A percentile compares a stretch with the other conserved stretches of the same genome.
Conservation (phyloP, 805 yeast species). For the Wickerhamomyces silvicola region DNA sequence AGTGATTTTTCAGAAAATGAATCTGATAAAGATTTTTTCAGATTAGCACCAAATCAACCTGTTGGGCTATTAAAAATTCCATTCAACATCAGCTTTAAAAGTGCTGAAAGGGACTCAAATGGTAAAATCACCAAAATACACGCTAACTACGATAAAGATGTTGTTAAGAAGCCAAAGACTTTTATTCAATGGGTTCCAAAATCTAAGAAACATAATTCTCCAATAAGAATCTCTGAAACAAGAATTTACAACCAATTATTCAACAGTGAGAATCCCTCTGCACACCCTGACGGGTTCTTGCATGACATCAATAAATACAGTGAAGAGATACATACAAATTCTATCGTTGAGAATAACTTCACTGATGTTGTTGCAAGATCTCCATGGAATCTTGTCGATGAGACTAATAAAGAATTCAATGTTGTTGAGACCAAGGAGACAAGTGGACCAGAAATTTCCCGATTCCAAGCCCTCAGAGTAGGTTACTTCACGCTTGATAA, state of each 20-base stretch:
- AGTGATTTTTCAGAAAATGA: conserved; percentile 72
- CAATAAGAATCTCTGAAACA: conserved; percentile 63
- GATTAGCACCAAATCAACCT: conserved; percentile 89
- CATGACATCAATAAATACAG: conserved; percentile 77
- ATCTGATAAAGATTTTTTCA: conserved; percentile 66
- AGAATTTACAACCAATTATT: conserved; percentile 85
- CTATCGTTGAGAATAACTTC: conserved; percentile 77
- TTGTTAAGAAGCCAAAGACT: conserved; percentile 69
- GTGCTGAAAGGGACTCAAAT: conserved; percentile 50
- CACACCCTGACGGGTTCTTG: conserved; percentile 83
- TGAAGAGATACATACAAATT: conserved; percentile 57
- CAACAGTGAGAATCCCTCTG: conserved; percentile 84
- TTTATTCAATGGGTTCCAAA: conserved; percentile 95
- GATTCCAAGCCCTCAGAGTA: conserved; percentile 96
- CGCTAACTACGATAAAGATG: conserved; percentile 72
- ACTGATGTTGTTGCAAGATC: conserved; percentile 57
- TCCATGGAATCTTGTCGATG: conserved; percentile 64
- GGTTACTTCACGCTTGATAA: conserved; percentile 92
- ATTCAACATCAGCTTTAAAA: conserved; percentile 64
- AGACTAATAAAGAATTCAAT: conserved; percentile 53
- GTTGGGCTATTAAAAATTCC: conserved; percentile 95
- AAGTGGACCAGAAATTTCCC: conserved; percentile 67
- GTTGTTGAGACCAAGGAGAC: conserved; percentile 59
- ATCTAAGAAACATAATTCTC: conserved; percentile 51
- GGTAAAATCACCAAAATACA: conserved; percentile 68